A percentile compares a stretch with the other conserved stretches of the same genome.
Evolutionary conservation across 805 yeast genomes (phyloP).

Genomic region (Lipomyces orientalis): DNA sequence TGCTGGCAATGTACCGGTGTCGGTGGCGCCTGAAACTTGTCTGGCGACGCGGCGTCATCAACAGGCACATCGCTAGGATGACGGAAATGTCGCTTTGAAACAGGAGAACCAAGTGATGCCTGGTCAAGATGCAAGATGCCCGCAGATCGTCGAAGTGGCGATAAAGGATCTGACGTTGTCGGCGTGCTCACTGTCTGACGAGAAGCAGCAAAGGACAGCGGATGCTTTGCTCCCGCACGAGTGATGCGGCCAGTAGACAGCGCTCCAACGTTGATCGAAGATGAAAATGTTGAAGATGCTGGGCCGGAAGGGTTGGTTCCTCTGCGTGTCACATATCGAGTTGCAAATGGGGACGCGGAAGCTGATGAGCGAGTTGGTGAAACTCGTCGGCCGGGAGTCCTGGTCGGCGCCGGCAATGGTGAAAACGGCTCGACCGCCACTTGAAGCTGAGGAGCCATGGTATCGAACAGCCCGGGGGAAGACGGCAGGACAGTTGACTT

Average conservation of each 20-base stretch:
- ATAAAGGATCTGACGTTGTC: constrained; percentile 17
- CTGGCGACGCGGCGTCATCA: background rate
- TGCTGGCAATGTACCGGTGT: background rate
- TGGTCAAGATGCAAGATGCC: constrained; percentile 51
- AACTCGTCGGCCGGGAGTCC: constrained; percentile 24
- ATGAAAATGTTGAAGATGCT: background rate
- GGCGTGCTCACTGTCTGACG: background rate
- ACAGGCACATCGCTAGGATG: background rate
- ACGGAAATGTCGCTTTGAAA: constrained; percentile 26
- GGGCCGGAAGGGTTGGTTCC: constrained; percentile 7
- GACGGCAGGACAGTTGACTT: background rate
- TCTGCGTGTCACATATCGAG: constrained; percentile 17
- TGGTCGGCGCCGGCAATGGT: constrained; percentile 26
- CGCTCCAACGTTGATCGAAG: constrained; percentile 4
- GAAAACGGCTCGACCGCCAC: constrained; percentile 33
- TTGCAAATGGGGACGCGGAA: constrained; percentile 18
- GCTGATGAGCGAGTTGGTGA: constrained; percentile 28
- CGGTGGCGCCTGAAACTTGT: background rate
- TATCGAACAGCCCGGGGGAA: constrained; percentile 4
- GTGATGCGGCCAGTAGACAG: constrained; percentile 25
- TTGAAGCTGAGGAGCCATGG: constrained; percentile 30
- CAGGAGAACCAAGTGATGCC: constrained; percentile 43
- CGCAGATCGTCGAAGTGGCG: constrained; percentile 48
- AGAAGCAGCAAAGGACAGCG: constrained; percentile 15
- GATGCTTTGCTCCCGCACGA: constrained; percentile 31